Base-by-base conservation (phyloP, 1,139 yeast species). In the Kodamaea arcana region DNA sequence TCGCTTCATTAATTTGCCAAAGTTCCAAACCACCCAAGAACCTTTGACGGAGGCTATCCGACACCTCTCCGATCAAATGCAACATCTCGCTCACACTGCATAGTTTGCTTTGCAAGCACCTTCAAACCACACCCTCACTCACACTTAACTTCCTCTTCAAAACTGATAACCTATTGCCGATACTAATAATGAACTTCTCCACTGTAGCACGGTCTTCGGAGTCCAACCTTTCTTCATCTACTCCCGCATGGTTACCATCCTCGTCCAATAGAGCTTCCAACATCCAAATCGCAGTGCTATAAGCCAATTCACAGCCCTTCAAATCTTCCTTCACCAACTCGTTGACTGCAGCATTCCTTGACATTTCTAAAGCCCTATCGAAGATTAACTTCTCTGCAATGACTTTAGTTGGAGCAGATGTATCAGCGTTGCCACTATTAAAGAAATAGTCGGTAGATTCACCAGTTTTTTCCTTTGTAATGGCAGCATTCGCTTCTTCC, bases 211-310 rank as follows among this genome's bases (percentile, higher is more conserved):
- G 67, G 54, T 90, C 96, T 32, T 83, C 87, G 8, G 63, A 70
- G 50, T 84, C 94, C 41, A 88, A 63, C 36, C 60, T 64, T 32
- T 62, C 48, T 13, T 43, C 44, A 8, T 41, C 42, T 20, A 27
- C 23, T 12, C 56, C 58, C 15, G 57, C 58, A 15, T 60, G 58
- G 9, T 49, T 32, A 10, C 41, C 30, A 18, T 75, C 80, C 35
- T 71, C 77, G 43, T 82, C 88, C 32, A 88, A 60, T 28, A 90
- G 64, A 1, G 95, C 87, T 53, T 87, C 94, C 49, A 92, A 64
- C 96, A 92, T 86, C 97, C 97, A 90, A 38, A 90, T 76, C 0
- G 96, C 83, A 0, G 96, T 85, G 7, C 94, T 86, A 55, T 92
- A 92, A 3, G 92, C 84, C 43, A 84, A 61, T 58, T 88, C 95